Percentiles rank a stretch among this genome's conserved stretches.
These are phyloP conservation scores for Leccinum ochraceum DNA, from an alignment of 768 basidiomycete species.

Conservation along the genomic window DNA sequence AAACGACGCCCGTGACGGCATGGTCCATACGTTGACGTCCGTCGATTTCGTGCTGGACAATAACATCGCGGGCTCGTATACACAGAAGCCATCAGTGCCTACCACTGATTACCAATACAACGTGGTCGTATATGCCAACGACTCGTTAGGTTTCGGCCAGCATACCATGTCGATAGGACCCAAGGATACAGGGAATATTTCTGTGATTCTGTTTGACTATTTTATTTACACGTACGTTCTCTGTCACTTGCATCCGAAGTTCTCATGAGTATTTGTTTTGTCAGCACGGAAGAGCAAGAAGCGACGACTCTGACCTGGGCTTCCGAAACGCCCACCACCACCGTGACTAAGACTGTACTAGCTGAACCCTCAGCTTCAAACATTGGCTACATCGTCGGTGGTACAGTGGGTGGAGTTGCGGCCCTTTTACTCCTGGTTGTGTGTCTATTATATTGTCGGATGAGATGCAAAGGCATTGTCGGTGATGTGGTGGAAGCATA, in stretches of 20 bases:
- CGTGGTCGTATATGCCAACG: constrained; percentile 17
- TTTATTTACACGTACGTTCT: constrained; percentile 21
- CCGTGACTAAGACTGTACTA: too few species aligned
- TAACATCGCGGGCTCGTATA: background rate
- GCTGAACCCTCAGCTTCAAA: too few species aligned
- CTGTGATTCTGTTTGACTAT: constrained; percentile 22
- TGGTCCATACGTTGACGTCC: background rate
- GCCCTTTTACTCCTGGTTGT: background rate
- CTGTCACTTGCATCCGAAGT: background rate
- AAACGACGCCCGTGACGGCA: background rate
- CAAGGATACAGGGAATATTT: background rate
- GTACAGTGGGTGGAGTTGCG: background rate
- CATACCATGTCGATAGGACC: constrained; percentile 15
- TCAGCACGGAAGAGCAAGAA: constrained; percentile 3
- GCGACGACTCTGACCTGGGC: background rate
- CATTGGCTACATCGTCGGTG: background rate
- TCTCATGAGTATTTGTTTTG: background rate
- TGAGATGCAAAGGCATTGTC: background rate
- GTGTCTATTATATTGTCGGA: constrained; percentile 8
- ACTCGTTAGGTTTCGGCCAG: constrained; percentile 5
- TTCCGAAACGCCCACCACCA: background rate
- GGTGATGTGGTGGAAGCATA: constrained; percentile 8
- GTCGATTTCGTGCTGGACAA: constrained; percentile 14
- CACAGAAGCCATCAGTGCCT: background rate
- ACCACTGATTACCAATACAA: constrained; percentile 15